Percentiles rank a stretch among this genome's conserved stretches.
phyloP scores from a whole-genome alignment of 2,329 filamentous ascomycete genomes.

The Capronia epimyces region DNA sequence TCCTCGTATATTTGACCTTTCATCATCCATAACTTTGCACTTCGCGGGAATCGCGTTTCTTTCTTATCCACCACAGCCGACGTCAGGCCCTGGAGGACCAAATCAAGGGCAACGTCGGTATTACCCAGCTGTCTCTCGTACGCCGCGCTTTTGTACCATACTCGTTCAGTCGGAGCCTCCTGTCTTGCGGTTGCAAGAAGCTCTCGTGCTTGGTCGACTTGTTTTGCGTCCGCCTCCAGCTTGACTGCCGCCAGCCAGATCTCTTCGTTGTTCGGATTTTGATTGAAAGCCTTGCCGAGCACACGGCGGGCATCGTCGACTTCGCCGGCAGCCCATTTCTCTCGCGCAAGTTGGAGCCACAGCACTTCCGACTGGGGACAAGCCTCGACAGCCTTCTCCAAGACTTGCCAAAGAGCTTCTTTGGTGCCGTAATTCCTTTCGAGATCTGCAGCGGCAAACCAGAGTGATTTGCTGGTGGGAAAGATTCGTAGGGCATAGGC shows the following conservation, averaged over 20 bases:
- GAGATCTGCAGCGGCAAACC: conserved; percentile 84
- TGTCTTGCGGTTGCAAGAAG: conserved; percentile 77
- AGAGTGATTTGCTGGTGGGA: conserved; percentile 77
- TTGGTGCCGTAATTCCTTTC: conserved; percentile 84
- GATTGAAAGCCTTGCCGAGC: conserved; percentile 82
- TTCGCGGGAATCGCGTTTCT: conserved; percentile 75
- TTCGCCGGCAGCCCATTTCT: conserved; percentile 85
- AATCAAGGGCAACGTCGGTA: conserved; percentile 72
- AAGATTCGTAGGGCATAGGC: conserved; percentile 87
- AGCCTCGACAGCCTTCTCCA: conserved; percentile 90
- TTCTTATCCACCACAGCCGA: conserved; percentile 26
- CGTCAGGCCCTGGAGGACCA: conserved; percentile 67
- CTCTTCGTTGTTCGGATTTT: conserved; percentile 94
- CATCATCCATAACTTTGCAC: conserved; percentile 93
- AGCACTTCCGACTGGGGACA: conserved; percentile 86
- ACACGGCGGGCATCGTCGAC: conserved; percentile 81
- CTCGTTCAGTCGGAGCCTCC: conserved; percentile 87
- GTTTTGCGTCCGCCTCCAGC: conserved; percentile 82
- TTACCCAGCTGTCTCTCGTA: conserved; percentile 84
- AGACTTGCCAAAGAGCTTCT: conserved; percentile 73
- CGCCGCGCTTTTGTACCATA: conserved; percentile 93
- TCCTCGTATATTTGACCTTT: conserved; percentile 97
- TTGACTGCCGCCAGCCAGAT: conserved; percentile 97
- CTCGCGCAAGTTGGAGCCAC: conserved; percentile 93
- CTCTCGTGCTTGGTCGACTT: conserved; percentile 73